Percentiles rank a stretch among this genome's conserved stretches.
Conservation (phyloP, 495 filamentous ascomycete species). For the Xylaria palmicola region DNA sequence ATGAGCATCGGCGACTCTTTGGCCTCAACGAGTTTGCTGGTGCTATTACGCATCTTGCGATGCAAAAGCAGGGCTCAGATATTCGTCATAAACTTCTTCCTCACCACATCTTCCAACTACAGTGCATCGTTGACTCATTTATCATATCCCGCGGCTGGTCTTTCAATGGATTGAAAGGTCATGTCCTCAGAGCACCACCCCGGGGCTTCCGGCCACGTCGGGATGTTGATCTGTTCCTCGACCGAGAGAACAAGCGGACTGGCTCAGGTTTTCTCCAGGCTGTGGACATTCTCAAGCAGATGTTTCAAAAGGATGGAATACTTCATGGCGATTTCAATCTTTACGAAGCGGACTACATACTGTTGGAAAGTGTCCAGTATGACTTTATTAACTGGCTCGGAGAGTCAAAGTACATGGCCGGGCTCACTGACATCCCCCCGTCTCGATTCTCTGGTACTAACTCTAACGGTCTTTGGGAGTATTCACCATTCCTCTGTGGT, state of each 20-base stretch:
- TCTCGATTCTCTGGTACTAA: constrained; percentile 44
- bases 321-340: constrained; percentile 31
- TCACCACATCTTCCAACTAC: constrained; percentile 47
- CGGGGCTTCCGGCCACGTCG: constrained; percentile 35
- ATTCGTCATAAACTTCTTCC: constrained; percentile 41
- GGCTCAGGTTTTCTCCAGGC: constrained; percentile 22
- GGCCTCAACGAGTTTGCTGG: constrained; percentile 43
- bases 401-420: constrained; percentile 39
- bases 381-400: constrained; percentile 46
- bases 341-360: constrained; percentile 14
- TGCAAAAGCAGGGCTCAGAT: constrained; percentile 41
- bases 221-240: constrained; percentile 47
- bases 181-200: constrained; percentile 31
- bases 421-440: constrained; percentile 35
- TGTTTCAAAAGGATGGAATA: constrained; percentile 29
- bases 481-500: constrained; percentile 51
- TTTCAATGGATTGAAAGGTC: constrained; percentile 27
- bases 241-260: constrained; percentile 30
- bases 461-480: constrained; percentile 50
- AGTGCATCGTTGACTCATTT: constrained; percentile 48
- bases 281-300: constrained; percentile 27
- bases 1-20: constrained; percentile 35
- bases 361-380: constrained; percentile 23
- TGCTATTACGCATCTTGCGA: constrained; percentile 36
- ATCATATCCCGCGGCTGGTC: constrained; percentile 43